Evolutionary conservation across 139 green algal species (phyloP).

Genomic region (Asterochloris sp.): DNA sequence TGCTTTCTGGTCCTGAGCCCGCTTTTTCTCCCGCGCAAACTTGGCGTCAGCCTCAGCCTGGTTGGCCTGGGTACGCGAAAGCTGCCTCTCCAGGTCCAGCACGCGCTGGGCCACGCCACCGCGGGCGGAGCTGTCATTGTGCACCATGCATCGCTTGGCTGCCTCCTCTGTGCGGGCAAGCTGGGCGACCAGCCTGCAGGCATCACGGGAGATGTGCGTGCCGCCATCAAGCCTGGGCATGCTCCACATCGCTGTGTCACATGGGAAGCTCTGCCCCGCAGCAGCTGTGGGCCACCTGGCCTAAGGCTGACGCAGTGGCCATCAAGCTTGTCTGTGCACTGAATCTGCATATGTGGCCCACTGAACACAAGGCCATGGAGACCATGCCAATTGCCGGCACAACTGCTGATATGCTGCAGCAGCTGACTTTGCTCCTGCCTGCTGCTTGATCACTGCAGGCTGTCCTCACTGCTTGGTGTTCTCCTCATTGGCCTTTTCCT

Average conservation of each 20-base stretch:
- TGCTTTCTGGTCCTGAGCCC: conserved; percentile 31
- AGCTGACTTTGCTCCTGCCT: too few relatives aligned
- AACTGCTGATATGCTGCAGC: too few relatives aligned
- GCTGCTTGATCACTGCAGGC: too few relatives aligned
- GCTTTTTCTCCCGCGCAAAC: conserved; percentile 43
- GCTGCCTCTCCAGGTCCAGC: conserved; percentile 53
- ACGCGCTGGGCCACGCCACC: conserved; percentile 60
- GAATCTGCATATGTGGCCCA: too few relatives aligned
- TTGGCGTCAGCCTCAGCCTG: conserved; percentile 39
- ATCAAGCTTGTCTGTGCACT: too few relatives aligned
- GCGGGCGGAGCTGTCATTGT: conserved; percentile 40
- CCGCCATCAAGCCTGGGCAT: too few relatives aligned
- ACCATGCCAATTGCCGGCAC: too few relatives aligned
- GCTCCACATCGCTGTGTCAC: too few relatives aligned
- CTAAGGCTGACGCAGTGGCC: background rate
- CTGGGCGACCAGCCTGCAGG: conserved; percentile 62
- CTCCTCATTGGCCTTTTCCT: conserved; percentile 26
- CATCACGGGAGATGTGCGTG: too few relatives aligned
- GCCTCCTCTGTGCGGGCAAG: conserved; percentile 73
- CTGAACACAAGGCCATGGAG: too few relatives aligned
- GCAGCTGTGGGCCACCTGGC: background rate
- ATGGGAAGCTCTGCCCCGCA: too few relatives aligned
- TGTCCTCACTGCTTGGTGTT: conserved; percentile 30
- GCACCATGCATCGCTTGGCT: conserved; percentile 64
- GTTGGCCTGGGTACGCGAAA: conserved; percentile 43